Percentiles rank a stretch among this genome's conserved stretches.
These are phyloP conservation scores for Endocarpon pusillum DNA, from an alignment of 495 filamentous ascomycete species.

Conservation along the genomic window DNA sequence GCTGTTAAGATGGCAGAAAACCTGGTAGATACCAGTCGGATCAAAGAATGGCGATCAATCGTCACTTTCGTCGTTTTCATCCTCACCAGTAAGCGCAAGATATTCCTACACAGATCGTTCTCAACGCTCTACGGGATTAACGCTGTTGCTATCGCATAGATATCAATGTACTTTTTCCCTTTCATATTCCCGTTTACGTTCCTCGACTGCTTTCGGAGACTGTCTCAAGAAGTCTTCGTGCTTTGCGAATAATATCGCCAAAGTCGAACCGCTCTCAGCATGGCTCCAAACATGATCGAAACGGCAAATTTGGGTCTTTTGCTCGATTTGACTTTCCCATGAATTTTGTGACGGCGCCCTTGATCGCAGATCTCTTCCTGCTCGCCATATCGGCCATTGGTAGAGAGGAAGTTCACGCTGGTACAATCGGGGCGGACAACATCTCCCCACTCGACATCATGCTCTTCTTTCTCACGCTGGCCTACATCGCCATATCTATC, in stretches of 20 bases:
- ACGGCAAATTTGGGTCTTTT: conserved; percentile 14
- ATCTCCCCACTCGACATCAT: conserved; percentile 50
- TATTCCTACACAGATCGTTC: background rate
- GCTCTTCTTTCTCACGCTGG: conserved; percentile 50
- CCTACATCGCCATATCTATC: conserved; percentile 58
- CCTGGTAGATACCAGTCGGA: conserved; percentile 27
- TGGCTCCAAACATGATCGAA: conserved; percentile 4
- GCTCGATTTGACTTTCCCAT: conserved; percentile 36
- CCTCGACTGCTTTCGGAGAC: conserved; percentile 29
- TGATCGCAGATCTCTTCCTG: conserved; percentile 48
- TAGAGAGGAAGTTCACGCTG: conserved; percentile 39
- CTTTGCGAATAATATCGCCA: conserved; percentile 31
- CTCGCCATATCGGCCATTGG: conserved; percentile 46
- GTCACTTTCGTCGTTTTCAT: conserved; percentile 46
- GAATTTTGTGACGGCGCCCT: conserved; percentile 47
- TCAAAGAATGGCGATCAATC: conserved; percentile 43
- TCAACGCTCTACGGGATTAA: conserved; percentile 1
- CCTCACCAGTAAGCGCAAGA: conserved; percentile 42
- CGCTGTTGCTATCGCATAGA: conserved; percentile 21
- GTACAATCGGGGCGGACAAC: conserved; percentile 39
- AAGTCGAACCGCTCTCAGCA: conserved; percentile 10
- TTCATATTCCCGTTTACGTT: conserved; percentile 37
- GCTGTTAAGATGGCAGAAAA: conserved; percentile 23
- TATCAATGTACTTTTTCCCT: conserved; percentile 46
- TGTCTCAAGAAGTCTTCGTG: conserved; percentile 22